phyloP scores from a whole-genome alignment of 2,329 filamentous ascomycete genomes.

The Didymella arachidicola region DNA sequence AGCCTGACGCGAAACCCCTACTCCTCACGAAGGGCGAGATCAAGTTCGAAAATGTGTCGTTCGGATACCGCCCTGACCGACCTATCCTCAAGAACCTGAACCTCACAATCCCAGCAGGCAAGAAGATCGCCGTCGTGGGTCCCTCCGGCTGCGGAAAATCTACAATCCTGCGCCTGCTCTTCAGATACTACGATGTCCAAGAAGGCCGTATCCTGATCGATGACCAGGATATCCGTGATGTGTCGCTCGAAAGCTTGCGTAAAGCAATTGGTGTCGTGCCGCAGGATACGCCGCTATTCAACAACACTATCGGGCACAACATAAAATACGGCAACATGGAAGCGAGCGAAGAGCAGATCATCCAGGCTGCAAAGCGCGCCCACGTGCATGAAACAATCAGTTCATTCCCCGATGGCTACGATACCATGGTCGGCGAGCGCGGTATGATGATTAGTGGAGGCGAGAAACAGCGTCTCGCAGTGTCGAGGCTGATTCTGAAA shows the following conservation, averaged over 20 bases:
- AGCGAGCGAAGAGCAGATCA: slow-evolving; percentile 75
- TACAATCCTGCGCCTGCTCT: slow-evolving; percentile 87
- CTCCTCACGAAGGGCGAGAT: slow-evolving; percentile 84
- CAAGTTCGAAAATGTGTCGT: slow-evolving; percentile 91
- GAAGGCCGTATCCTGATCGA: slow-evolving; percentile 87
- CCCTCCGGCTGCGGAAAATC: slow-evolving; percentile 97
- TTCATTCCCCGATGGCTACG: slow-evolving; percentile 84
- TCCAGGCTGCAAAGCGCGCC: slow-evolving; percentile 80
- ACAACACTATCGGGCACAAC: slow-evolving; percentile 94
- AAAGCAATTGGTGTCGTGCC: slow-evolving; percentile 92
- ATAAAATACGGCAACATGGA: slow-evolving; percentile 89
- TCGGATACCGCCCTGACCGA: slow-evolving; percentile 87
- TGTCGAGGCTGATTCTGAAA: slow-evolving; percentile 84
- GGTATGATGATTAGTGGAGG: slow-evolving; percentile 97
- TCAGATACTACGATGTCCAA: slow-evolving; percentile 93
- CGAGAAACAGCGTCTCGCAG: slow-evolving; percentile 89
- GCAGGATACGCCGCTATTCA: slow-evolving; percentile 96
- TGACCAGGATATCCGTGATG: slow-evolving; percentile 86
- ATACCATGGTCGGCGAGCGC: slow-evolving; percentile 90
- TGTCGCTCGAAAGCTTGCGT: slow-evolving; percentile 82
- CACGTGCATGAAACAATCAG: slow-evolving; percentile 78
- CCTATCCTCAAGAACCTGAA: slow-evolving; percentile 86
- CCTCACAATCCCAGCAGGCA: slow-evolving; percentile 90
- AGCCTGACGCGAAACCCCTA: slow-evolving; percentile 75
- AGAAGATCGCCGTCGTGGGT: slow-evolving; percentile 95